These are phyloP conservation scores for Ochromonas danica DNA, from an alignment of 108 stramenopile genomes.

Conservation along the genomic window DNA sequence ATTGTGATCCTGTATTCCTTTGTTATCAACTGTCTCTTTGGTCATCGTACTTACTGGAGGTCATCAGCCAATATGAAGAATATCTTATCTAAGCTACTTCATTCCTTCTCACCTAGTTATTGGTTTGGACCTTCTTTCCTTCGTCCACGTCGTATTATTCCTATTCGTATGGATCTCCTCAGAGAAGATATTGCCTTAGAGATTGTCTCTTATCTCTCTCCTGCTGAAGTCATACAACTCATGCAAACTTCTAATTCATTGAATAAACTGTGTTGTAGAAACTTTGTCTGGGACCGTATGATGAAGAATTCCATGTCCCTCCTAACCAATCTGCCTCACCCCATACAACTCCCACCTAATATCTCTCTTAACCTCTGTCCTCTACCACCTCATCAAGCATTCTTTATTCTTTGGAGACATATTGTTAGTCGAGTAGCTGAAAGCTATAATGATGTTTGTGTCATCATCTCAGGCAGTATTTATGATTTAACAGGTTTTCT, in stretches of 20 bases:
- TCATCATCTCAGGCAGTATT: not conserved
- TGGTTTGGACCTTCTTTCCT: not conserved
- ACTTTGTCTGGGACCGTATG: not conserved
- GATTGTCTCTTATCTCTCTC: not conserved
- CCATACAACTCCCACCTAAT: too few species aligned
- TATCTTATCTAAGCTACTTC: not conserved
- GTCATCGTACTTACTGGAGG: not conserved
- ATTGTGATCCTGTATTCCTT: not conserved
- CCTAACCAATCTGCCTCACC: too few species aligned
- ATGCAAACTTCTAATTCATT: not conserved
- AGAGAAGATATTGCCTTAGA: not conserved
- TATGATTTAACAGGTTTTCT: not conserved
- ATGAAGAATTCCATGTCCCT: too few species aligned
- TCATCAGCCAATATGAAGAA: not conserved
- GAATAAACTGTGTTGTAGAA: not conserved
- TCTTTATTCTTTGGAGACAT: not conserved
- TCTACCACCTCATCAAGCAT: too few species aligned
- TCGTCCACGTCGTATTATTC: too few species aligned
- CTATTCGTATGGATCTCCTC: too few species aligned
- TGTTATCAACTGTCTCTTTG: not conserved
- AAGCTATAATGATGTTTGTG: not conserved
- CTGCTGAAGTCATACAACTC: not conserved
- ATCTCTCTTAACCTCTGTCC: too few species aligned
- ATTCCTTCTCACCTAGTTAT: not conserved
- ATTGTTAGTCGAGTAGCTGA: not conserved